Evolutionary conservation across 192 early-diverging fungal genomes (phyloP).

Genomic region (Nowakowskiella sp.): DNA sequence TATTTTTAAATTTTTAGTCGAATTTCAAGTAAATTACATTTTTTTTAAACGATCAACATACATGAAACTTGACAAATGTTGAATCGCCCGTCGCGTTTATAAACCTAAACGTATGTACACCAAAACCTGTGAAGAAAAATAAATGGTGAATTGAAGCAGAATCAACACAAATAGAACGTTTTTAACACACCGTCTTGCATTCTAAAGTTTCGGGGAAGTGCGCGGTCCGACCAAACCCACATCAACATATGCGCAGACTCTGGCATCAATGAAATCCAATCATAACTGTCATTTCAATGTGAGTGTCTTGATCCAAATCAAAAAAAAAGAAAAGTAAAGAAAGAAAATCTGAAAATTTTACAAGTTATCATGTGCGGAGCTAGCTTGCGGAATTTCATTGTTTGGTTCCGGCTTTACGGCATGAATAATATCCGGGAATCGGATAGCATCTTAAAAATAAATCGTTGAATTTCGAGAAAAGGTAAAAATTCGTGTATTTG

Average conservation of each 20-base stretch:
- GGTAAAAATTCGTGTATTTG: no score
- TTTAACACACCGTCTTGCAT: no score
- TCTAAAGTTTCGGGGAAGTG: conserved; percentile 71
- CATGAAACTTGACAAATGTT: conserved; percentile 81
- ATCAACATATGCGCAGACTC: conserved; percentile 75
- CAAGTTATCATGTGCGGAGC: conserved; percentile 50
- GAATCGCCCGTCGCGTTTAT: conserved; percentile 59
- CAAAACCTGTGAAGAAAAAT: conserved; percentile 78
- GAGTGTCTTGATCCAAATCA: background rate
- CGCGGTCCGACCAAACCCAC: conserved; percentile 77
- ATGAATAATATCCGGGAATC: conserved; percentile 70
- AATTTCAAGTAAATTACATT: no score
- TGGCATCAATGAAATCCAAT: conserved; percentile 67
- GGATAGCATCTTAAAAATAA: conserved; percentile 13
- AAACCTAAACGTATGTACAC: conserved; percentile 67
- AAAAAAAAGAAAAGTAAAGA: no score
- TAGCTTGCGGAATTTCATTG: conserved; percentile 61
- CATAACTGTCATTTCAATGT: no score
- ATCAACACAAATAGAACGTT: no score
- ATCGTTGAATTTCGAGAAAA: no score
- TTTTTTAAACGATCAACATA: no score
- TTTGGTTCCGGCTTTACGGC: conserved; percentile 77
- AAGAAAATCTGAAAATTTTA: conserved; percentile 47
- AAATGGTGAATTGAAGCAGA: no score
- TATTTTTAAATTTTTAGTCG: no score